Base-by-base conservation (phyloP, 768 basidiomycete species). In the Tricholoma matsutake region DNA sequence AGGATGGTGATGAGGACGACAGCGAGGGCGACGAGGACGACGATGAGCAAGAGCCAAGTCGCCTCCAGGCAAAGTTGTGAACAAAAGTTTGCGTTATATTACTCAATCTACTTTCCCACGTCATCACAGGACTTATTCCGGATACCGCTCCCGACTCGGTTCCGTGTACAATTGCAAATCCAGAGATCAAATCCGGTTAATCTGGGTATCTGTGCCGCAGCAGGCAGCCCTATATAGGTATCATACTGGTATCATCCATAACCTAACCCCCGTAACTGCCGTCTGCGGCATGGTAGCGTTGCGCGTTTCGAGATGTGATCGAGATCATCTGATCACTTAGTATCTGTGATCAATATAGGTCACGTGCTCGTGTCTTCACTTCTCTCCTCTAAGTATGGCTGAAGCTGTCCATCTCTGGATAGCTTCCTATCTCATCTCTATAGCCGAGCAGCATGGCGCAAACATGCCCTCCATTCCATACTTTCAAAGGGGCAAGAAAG, bases 331-430 rank as follows among this genome's bases (percentile, higher is more conserved):
- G 22, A 25, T 25, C 22, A 25, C 22, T 25, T 1, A 25, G 22
- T 25, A 25, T 25, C 22, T 25, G 22, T 25, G 22, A 56, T 54
- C 61, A 57, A 63, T 61, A 51, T 56, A 39, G 60, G 37, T 56
- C 35, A 57, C 53, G 39, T 63, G 57, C 53, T 49, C 57, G 22
- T 45, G 28, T 39, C 56, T 35, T 32, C 57, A 25, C 6, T 18
- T 25, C 22, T 25, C 56, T 8, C 35, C 28, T 14, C 49, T 35
- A n/a, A n/a, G n/a, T n/a, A 80, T 79, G 77, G 67, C 78, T 3
- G 72, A 75, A 32, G 69, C 74, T 31, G 64, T 83, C 25, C 62
- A 62, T 6, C 79, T 86, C 20, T 91, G 89, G 89, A 80, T 91
- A 8, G 71, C 72, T 28, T 68, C 77, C 22, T 84, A 88, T 64